phyloP scores from a whole-genome alignment of 2,329 filamentous ascomycete species.

The Pleoardoris graminearum region DNA sequence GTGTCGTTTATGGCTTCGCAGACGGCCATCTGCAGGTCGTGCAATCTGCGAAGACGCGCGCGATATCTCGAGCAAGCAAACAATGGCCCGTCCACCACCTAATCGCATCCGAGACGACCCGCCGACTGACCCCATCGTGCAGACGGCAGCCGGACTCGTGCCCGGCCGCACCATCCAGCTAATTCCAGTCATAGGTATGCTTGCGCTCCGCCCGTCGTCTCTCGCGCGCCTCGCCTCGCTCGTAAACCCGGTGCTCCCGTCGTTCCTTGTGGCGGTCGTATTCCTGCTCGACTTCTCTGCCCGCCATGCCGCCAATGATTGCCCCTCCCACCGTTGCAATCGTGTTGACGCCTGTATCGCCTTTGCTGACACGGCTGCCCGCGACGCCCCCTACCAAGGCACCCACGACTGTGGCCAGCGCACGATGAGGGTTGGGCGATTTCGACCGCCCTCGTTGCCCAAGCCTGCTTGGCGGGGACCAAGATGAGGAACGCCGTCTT shows the following conservation, averaged over 20 bases:
- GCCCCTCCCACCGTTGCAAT: conserved; percentile 40
- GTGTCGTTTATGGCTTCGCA: conserved; percentile 1
- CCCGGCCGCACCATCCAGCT: background rate
- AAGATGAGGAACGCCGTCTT: conserved; percentile 29
- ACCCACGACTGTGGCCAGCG: conserved; percentile 35
- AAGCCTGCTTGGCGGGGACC: conserved; percentile 33
- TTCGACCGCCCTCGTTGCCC: conserved; percentile 18
- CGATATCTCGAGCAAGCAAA: conserved; percentile 8
- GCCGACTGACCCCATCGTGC: conserved; percentile 2
- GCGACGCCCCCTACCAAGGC: conserved; percentile 41
- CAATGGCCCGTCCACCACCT: conserved; percentile 3
- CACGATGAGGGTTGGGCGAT: conserved; percentile 28
- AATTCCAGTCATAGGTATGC: conserved; percentile 4
- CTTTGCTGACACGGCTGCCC: conserved; percentile 34
- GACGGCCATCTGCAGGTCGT: background rate
- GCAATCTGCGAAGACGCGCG: background rate
- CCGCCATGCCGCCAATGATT: conserved; percentile 41
- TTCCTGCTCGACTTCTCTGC: conserved; percentile 30
- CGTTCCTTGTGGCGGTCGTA: conserved; percentile 25
- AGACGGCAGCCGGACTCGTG: background rate
- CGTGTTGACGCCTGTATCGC: conserved; percentile 23
- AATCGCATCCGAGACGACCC: background rate
- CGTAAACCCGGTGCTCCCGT: conserved; percentile 13
- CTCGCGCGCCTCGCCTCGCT: conserved; percentile 10
- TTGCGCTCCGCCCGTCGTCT: conserved; percentile 6